These are phyloP conservation scores for Torrubiella hemipterigena DNA, from an alignment of 2,329 filamentous ascomycete species.

Conservation along the genomic window DNA sequence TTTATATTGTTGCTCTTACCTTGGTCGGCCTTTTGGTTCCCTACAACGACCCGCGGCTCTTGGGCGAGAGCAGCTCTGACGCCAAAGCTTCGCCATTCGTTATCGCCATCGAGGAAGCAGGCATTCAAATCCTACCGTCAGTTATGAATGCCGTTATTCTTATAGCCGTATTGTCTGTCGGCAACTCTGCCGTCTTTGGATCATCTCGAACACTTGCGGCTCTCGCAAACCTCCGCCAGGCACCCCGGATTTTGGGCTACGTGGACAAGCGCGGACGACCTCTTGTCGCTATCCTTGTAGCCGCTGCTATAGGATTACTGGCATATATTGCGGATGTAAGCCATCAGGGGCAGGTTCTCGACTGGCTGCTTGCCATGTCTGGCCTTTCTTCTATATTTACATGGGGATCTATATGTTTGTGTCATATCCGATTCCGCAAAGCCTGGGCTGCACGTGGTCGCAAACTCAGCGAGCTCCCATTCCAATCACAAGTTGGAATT, in stretches of 20 bases:
- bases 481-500: constrained; percentile 67
- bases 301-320: constrained; percentile 59
- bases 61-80: constrained; percentile 43
- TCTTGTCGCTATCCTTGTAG: constrained; percentile 57
- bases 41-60: constrained; percentile 53
- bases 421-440: constrained; percentile 80
- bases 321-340: constrained; percentile 61
- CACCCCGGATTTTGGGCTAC: constrained; percentile 65
- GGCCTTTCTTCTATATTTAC: constrained; percentile 66
- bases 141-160: constrained; percentile 95
- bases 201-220: constrained; percentile 83
- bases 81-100: constrained; percentile 81
- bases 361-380: constrained; percentile 69
- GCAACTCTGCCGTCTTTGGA: constrained; percentile 85
- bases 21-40: constrained; percentile 76
- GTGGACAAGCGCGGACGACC: constrained; percentile 75
- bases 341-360: constrained; percentile 51
- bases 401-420: constrained; percentile 76
- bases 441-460: constrained; percentile 65
- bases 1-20: constrained; percentile 75
- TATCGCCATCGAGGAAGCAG: constrained; percentile 77
- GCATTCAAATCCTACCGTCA: constrained; percentile 68
- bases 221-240: constrained; percentile 77
- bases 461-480: constrained; percentile 66
- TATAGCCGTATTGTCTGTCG: constrained; percentile 79